Evolutionary conservation across 2,329 filamentous ascomycete species (phyloP), one percentile per base, ranked within the genome.

Genomic region (Ramularia endophylla): DNA sequence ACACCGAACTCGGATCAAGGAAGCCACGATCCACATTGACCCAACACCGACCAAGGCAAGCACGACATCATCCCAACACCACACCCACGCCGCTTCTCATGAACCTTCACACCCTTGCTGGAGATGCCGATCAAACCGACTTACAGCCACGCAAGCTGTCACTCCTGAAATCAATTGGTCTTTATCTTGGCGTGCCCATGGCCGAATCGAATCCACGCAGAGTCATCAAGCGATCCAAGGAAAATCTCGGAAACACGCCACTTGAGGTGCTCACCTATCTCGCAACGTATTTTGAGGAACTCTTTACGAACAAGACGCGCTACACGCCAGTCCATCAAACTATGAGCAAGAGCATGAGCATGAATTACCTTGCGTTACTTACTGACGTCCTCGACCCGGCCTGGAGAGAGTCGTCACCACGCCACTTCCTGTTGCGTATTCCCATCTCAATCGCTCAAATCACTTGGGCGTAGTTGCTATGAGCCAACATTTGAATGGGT

Each of bases 361-460:
- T 56, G 45, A 80, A 74, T 59, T 71, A 74, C 49, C 59, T 92
- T 7, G 69, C 72, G 36, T 63, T 74, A 4, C 68, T 94, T 40
- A 86, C 85, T 58, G 87, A 94, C 51, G 76, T 81, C 41, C 70
- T 87, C 52, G 77, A n/a, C n/a, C 78, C 12, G 80, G 81, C 44
- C 80, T 80, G 35, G 85, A 92, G 58, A 82, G 87, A 48, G 81
- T 94, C 15, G 77, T 90, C 22, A 85, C 83, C 61, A 94, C 87
- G 0, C 87, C 87, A 1, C 75, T 94, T 0, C 87, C 87, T 2
- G 75, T 87, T 41, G 87, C 86, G 34, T 94, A 94, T 69, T 80
- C 77, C n/a, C 51, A 92, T 94, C 55, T 79, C 85, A 55, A 89
- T 92, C 61, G 80, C 81, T 15, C 87, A 94, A 61, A 90, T 92